phyloP scores from a whole-genome alignment of 2,329 filamentous ascomycete genomes.

The Monosporascus sp. region DNA sequence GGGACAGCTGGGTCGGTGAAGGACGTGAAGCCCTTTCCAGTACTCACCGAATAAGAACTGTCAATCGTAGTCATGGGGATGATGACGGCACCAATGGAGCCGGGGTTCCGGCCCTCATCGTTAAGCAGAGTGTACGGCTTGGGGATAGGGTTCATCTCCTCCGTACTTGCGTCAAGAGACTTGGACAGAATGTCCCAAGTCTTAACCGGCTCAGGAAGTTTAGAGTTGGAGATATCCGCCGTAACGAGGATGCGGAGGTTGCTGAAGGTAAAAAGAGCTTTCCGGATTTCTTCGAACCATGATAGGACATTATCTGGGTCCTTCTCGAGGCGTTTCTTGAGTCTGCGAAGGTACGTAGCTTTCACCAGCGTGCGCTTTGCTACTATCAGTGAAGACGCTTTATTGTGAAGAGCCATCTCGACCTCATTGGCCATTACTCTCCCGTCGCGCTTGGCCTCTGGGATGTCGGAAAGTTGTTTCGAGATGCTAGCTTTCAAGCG shows the following conservation, averaged over 20 bases:
- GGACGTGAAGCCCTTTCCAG: slow-evolving; percentile 67
- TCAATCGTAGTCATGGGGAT: slow-evolving; percentile 91
- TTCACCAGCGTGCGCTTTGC: slow-evolving; percentile 81
- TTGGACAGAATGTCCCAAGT: slow-evolving; percentile 67
- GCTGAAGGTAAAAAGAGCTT: slow-evolving; percentile 71
- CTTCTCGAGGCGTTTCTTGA: slow-evolving; percentile 74
- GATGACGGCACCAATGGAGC: slow-evolving; percentile 68
- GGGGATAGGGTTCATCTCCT: slow-evolving; percentile 64
- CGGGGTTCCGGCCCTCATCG: slow-evolving; percentile 68
- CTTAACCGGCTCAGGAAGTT: slow-evolving; percentile 68
- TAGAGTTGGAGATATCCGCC: slow-evolving; percentile 62
- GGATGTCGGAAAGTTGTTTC: slow-evolving; percentile 86
- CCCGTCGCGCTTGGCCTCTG: slow-evolving; percentile 85
- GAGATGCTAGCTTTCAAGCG: slow-evolving; percentile 61
- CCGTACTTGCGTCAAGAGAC: slow-evolving; percentile 41
- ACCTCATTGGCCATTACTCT: slow-evolving; percentile 60
- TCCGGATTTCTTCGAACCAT: slow-evolving; percentile 73
- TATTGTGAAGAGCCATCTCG: slow-evolving; percentile 74
- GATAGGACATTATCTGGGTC: slow-evolving; percentile 70
- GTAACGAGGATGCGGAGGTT: slow-evolving; percentile 86
- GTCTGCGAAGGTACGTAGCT: slow-evolving; percentile 78
- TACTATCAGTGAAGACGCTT: slow-evolving; percentile 69
- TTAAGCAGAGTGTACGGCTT: slow-evolving; percentile 68
- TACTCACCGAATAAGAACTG: slow-evolving; percentile 80
- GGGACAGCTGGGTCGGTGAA: slow-evolving; percentile 75